Evolutionary conservation across 352 stramenopile genomes (phyloP), one percentile per base, ranked within the genome.

Genomic region (Globisporangium rhizosaccharum): DNA sequence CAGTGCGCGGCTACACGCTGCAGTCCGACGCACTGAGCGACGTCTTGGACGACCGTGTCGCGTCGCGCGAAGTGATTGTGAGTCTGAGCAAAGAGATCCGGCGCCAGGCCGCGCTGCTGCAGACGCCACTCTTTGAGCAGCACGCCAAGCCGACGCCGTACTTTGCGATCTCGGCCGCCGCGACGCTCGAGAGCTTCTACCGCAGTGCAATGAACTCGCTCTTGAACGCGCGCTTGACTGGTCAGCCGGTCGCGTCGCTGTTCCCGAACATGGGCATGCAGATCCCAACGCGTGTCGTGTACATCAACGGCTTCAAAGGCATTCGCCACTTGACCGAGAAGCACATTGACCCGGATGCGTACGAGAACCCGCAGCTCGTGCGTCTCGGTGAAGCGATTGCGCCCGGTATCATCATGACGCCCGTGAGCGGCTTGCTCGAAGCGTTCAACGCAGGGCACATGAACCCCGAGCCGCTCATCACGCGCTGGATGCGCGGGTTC

Each of bases 261-360:
- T 98, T 98, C 67, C 92, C 92, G 5, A 95, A 98, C 69, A 98
- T 98, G 92, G 82, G 92, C 63, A 79, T 97, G 67, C 92, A 98
- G 73, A 92, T 98, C 61, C 92, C 92, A 3, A 96, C 85, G 63
- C 88, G 92, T 59, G 76, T 98, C 25, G 68, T 93, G 14, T 98
- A 98, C 70, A 97, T 97, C 64, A 96, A 95, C 66, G 91, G 91
- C 53, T 97, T 98, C 75, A 98, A 98, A 76, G 82, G 84, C 41
- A 72, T 96, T 45, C 87, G 87, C 20, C 82, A 95, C 60, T 46
- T 90, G 54, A 70, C 94, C 45, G 85, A 96, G 71, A 93, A 89
- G 63, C 71, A 92, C 68, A 83, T 96, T 44, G 80, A 94, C 57
- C 81, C 82, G 30, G 84, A 92, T 54, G 59, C 85, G 54, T 95